phyloP scores from a whole-genome alignment of 129 eudicot species.

The Tagetes patula region DNA sequence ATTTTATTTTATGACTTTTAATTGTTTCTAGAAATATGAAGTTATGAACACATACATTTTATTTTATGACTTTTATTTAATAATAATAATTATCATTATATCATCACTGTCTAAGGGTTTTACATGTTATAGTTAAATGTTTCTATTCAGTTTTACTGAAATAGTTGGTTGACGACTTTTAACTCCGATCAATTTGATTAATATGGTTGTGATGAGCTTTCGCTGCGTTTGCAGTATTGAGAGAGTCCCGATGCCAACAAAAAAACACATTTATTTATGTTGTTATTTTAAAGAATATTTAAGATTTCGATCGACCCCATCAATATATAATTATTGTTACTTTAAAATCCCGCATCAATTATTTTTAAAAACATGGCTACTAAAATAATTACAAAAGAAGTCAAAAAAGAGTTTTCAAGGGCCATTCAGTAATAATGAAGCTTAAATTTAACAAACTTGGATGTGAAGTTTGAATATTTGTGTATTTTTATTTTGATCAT shows the following conservation, averaged over 20 bases:
- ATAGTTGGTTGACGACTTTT: too few relatives aligned
- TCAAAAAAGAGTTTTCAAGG: background rate
- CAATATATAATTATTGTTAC: background rate
- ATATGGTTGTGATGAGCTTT: too few relatives aligned
- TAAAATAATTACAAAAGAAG: background rate
- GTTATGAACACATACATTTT: background rate
- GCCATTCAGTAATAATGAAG: too few relatives aligned
- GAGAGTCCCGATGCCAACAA: too few relatives aligned
- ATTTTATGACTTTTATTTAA: background rate
- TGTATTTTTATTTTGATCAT: background rate
- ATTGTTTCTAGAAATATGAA: too few relatives aligned
- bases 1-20: background rate
- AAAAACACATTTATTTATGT: too few relatives aligned
- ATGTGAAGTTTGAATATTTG: conserved; percentile 16
- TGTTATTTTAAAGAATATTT: background rate
- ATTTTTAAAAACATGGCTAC: conserved; percentile 22
- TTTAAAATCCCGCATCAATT: conserved; percentile 21
- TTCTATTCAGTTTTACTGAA: too few relatives aligned
- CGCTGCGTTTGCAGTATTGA: too few relatives aligned
- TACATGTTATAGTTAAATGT: too few relatives aligned
- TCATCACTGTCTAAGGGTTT: too few relatives aligned
- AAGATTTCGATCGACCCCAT: background rate
- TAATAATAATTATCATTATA: too few relatives aligned
- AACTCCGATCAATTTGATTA: too few relatives aligned
- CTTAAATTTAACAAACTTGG: conserved; percentile 9